phyloP scores from a whole-genome alignment of 2,329 filamentous ascomycete genomes.

The Ascochyta viciae-villosae region DNA sequence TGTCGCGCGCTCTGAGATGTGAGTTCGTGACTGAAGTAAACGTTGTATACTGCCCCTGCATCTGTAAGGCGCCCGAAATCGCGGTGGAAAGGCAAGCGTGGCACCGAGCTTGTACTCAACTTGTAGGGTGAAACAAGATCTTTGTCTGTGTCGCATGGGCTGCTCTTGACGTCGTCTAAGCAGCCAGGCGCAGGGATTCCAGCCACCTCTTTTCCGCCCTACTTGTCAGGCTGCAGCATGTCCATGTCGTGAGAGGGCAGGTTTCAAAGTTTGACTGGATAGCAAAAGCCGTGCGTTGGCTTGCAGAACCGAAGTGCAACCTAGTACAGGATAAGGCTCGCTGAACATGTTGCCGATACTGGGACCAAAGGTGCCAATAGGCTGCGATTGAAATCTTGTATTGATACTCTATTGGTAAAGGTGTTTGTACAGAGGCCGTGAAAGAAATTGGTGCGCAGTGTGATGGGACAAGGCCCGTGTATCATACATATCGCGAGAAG shows the following conservation, averaged over 20 bases:
- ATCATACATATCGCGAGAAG: conserved; percentile 43
- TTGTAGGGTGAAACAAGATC: conserved; percentile 39
- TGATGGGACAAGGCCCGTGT: conserved; percentile 31
- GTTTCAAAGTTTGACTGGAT: conserved; percentile 33
- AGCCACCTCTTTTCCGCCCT: conserved; percentile 28
- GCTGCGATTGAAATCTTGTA: conserved; percentile 32
- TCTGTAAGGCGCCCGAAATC: conserved; percentile 5
- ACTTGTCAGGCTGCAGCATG: conserved; percentile 38
- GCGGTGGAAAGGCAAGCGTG: conserved; percentile 22
- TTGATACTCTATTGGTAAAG: conserved; percentile 44
- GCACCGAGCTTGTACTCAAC: conserved; percentile 27
- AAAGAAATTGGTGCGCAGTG: conserved; percentile 28
- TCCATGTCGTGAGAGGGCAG: conserved; percentile 25
- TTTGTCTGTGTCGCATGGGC: conserved; percentile 38
- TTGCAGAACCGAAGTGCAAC: conserved; percentile 38
- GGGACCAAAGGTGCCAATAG: conserved; percentile 23
- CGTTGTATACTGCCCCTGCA: conserved; percentile 33
- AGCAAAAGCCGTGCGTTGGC: conserved; percentile 29
- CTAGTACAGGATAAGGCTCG: conserved; percentile 26
- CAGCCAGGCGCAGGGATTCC: conserved; percentile 20
- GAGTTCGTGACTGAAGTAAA: conserved; percentile 16
- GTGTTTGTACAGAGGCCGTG: conserved; percentile 50
- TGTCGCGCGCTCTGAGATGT: conserved; percentile 29
- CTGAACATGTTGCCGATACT: conserved; percentile 4
- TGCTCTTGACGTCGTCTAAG: conserved; percentile 24